Evolutionary conservation across 2,329 filamentous ascomycete species (phyloP), one percentile per base, ranked within the genome.

Genomic region (Arthrobotrys megalospora): DNA sequence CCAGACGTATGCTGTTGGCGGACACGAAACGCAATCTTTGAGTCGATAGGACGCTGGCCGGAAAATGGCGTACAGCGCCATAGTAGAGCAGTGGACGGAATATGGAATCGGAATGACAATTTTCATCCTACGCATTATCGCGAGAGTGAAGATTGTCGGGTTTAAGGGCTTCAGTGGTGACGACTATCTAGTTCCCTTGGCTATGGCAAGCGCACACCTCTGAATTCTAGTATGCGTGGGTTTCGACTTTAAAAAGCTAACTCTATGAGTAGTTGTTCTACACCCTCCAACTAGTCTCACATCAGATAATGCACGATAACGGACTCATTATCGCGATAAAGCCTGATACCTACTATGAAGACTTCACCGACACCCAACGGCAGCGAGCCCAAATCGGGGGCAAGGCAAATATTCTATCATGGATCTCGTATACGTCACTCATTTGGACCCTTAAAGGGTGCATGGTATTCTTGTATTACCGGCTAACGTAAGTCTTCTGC

Each of bases 391-490:
- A 73, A 41, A 50, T 75, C 43, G 76, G 76, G 2, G 68, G 69
- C 16, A 79, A 79, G 12, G 70, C 70, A 6, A 79, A 79, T 43
- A 62, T 79, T 52, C 41, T 64, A 50, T 79, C 76, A 2, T 79
- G 76, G 76, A 66, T 79, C 12, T 73, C 76, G n/a, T 79, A 79
- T 34, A 34, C 47, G 11, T 79, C 76, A 5, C 65, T 79, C 16
- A 79, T 79, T 16, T 79, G 76, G 76, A 75, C 64, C 0, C 50
- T 79, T 19, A 79, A 79, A 41, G 76, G 76, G 3, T 79, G 76
- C 36, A 79, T 79, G 76, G 64, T 79, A 6, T 79, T 79, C 32
- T 19, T 79, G 6, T 79, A 79, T 43, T 79, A 79, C 38, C 50
- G 76, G 36, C 36, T 79, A 11, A 79, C 76, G 76, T 79, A 36